These are phyloP conservation scores for Nothophytophthora sp. DNA, from an alignment of 352 stramenopile genomes.

Conservation along the genomic window DNA sequence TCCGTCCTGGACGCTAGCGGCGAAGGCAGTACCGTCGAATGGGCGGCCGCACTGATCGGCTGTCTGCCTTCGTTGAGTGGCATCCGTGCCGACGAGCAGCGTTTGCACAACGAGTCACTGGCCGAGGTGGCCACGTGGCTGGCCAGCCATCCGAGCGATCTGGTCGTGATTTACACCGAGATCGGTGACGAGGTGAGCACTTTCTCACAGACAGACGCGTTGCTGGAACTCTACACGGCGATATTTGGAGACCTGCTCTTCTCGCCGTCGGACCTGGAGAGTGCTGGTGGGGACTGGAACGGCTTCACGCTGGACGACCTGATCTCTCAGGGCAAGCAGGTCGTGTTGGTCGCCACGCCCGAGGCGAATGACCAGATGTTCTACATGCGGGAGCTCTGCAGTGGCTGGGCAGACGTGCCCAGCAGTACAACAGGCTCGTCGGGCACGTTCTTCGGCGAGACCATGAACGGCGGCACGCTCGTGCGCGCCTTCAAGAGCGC, in stretches of 20 bases:
- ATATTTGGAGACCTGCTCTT: slow-evolving; percentile 55
- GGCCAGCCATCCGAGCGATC: slow-evolving; percentile 36
- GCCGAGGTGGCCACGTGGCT: slow-evolving; percentile 65
- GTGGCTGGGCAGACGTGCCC: slow-evolving; percentile 43
- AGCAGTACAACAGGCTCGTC: slow-evolving; percentile 14
- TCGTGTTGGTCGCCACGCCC: slow-evolving; percentile 47
- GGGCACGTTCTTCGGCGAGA: slow-evolving; percentile 41
- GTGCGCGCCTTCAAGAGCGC: slow-evolving; percentile 51
- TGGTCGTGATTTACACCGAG: slow-evolving; percentile 63
- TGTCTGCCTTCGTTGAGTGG: slow-evolving; percentile 76
- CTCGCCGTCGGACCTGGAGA: slow-evolving; percentile 43
- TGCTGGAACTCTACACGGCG: slow-evolving; percentile 47
- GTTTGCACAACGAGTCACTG: slow-evolving; percentile 49
- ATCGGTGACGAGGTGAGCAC: slow-evolving; percentile 43
- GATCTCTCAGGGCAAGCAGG: slow-evolving; percentile 46
- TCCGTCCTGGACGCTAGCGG: slow-evolving; percentile 38
- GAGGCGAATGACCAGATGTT: slow-evolving; percentile 63
- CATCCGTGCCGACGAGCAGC: slow-evolving; percentile 64
- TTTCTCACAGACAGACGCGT: slow-evolving; percentile 44
- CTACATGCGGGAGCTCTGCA: slow-evolving; percentile 46
- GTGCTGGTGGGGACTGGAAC: slow-evolving; percentile 40
- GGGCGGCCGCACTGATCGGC: slow-evolving; percentile 52
- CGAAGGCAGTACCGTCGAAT: slow-evolving; percentile 34
- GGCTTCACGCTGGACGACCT: slow-evolving; percentile 51
- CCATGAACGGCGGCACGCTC: slow-evolving; percentile 43